Evolutionary conservation across 1,284 basidiomycete genomes (phyloP).

Genomic region (Sanghuangporus weigelae): DNA sequence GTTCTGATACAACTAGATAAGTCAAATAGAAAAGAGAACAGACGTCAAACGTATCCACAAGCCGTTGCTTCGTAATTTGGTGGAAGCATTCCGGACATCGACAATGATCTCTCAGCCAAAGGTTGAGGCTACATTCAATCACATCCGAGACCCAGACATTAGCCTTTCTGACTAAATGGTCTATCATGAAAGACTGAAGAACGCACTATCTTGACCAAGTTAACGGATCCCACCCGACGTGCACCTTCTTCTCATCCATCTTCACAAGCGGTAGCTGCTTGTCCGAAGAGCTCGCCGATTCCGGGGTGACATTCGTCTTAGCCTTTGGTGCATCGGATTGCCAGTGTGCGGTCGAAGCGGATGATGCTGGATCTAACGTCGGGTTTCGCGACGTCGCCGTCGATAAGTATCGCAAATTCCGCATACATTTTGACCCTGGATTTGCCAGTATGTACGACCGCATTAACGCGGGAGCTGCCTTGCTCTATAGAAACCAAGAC

Average conservation of each 20-base stretch:
- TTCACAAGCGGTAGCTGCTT: constrained; percentile 48
- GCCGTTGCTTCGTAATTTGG: constrained; percentile 82
- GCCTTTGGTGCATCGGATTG: background rate
- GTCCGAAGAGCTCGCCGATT: background rate
- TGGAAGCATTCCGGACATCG: constrained; percentile 88
- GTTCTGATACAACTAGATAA: background rate
- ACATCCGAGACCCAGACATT: background rate
- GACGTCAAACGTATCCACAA: constrained; percentile 83
- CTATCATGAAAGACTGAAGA: constrained; percentile 15
- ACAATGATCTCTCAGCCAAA: constrained; percentile 84
- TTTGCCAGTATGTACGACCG: background rate
- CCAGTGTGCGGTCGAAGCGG: no score
- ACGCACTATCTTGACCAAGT: constrained; percentile 68
- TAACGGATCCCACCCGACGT: constrained; percentile 62
- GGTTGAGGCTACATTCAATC: constrained; percentile 48
- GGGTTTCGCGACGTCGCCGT: background rate
- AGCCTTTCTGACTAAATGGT: background rate
- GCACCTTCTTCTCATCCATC: constrained; percentile 52
- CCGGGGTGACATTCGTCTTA: background rate
- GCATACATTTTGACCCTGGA: background rate
- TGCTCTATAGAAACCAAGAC: background rate
- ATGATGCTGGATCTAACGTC: background rate
- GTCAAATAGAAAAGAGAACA: constrained; percentile 19
- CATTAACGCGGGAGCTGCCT: background rate
- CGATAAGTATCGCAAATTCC: background rate